phyloP scores from a whole-genome alignment of 805 yeast genomes.

The Saturnispora diversa region DNA sequence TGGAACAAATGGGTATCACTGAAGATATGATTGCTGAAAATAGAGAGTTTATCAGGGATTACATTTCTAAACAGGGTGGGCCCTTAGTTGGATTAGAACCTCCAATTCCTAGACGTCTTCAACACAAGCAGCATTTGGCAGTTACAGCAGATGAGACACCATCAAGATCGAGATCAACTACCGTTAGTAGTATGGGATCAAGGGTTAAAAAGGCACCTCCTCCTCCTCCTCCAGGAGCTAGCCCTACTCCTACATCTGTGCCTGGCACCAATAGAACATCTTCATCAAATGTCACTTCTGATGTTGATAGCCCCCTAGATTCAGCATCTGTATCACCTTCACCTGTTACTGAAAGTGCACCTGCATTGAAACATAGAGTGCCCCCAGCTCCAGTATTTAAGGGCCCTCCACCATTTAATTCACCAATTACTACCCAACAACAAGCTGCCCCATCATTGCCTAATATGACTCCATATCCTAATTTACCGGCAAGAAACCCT shows the following conservation, averaged over 20 bases:
- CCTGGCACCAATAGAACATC: neutral
- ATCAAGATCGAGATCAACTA: slow-evolving; percentile 14
- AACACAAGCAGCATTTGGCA: slow-evolving; percentile 20
- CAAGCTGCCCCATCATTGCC: slow-evolving; percentile 9
- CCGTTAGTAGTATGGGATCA: slow-evolving; percentile 12
- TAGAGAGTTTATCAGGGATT: slow-evolving; percentile 72
- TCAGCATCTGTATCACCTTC: slow-evolving; percentile 25
- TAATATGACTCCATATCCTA: slow-evolving; percentile 1
- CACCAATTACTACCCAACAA: slow-evolving; percentile 11
- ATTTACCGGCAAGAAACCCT: slow-evolving; percentile 13
- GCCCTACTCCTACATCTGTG: slow-evolving; percentile 10
- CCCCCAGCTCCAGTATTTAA: slow-evolving; percentile 16
- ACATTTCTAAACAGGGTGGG: slow-evolving; percentile 66
- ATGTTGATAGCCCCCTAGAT: slow-evolving; percentile 27
- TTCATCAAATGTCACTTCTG: neutral
- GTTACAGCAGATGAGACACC: neutral
- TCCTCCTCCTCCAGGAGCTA: slow-evolving; percentile 31
- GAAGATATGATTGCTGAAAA: slow-evolving; percentile 88
- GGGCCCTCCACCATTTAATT: slow-evolving; percentile 13
- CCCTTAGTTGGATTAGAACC: slow-evolving; percentile 80
- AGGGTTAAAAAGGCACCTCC: slow-evolving; percentile 30
- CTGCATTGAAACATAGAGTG: slow-evolving; percentile 13
- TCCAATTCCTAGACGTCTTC: slow-evolving; percentile 63
- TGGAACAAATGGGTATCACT: slow-evolving; percentile 70
- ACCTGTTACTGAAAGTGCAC: slow-evolving; percentile 12